A percentile compares a stretch with the other conserved stretches of the same genome.
phyloP scores from a whole-genome alignment of 257 asterid genomes.

The Perilla frutescens region DNA sequence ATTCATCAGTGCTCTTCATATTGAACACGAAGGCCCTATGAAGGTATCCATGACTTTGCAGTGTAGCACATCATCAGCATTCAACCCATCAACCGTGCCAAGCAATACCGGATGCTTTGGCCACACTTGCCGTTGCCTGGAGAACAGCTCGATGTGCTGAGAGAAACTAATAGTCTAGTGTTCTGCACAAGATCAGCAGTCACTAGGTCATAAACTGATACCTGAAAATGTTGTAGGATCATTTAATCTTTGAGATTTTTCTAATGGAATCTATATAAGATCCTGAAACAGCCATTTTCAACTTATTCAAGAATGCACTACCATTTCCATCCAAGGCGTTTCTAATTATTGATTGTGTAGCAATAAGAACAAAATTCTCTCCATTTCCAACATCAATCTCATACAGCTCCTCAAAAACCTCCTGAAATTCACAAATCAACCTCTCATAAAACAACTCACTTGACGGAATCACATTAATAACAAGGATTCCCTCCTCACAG shows the following conservation, averaged over 20 bases:
- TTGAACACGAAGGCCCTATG: neutral
- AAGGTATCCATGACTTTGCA: neutral
- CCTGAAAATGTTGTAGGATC: neutral
- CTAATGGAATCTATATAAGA: conserved; percentile 55
- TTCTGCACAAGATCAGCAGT: neutral
- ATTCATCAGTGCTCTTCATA: too few relatives aligned
- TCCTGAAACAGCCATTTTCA: conserved; percentile 50
- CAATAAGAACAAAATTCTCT: conserved; percentile 80
- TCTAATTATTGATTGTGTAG: conserved; percentile 46
- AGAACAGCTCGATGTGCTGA: too few relatives aligned
- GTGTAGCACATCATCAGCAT: neutral
- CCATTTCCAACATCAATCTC: conserved; percentile 81
- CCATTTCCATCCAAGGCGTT: conserved; percentile 30
- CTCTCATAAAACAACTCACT: conserved; percentile 45
- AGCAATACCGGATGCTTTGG: neutral
- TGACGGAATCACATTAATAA: conserved; percentile 65
- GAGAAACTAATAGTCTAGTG: too few relatives aligned
- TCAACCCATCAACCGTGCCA: neutral
- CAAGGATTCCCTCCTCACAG: conserved; percentile 49
- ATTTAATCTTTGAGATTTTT: conserved; percentile 39
- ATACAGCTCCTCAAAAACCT: conserved; percentile 61
- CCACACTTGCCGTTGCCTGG: too few relatives aligned
- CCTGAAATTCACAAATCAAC: conserved; percentile 46
- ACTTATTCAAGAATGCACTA: conserved; percentile 47
- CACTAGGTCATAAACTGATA: neutral